phyloP scores from a whole-genome alignment of 192 early-diverging fungal genomes.

The Endogone sp. region DNA sequence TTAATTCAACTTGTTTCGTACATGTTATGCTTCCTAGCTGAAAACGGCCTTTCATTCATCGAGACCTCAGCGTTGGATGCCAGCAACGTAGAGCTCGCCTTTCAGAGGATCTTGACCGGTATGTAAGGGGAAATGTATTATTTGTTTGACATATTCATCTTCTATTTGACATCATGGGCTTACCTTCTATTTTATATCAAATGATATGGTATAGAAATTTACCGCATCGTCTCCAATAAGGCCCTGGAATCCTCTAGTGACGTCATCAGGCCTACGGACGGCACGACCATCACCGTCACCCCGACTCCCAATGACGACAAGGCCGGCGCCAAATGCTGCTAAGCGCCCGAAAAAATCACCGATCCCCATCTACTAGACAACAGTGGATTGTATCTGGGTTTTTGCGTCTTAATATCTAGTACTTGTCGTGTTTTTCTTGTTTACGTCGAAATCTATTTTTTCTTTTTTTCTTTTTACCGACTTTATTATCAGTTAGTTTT shows the following conservation, averaged over 20 bases:
- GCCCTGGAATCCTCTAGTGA: conserved; percentile 81
- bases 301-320: conserved; percentile 56
- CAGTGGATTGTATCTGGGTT: no score
- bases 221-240: conserved; percentile 96
- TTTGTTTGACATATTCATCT: no score
- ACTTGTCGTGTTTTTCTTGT: not conserved
- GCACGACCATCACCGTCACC: conserved; percentile 67
- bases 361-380: no score
- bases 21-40: conserved; percentile 45
- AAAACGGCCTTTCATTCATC: conserved; percentile 95
- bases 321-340: conserved; percentile 64
- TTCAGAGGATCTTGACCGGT: conserved; percentile 94
- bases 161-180: no score
- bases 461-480: not conserved
- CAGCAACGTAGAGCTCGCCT: conserved; percentile 94
- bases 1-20: not conserved
- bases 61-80: conserved; percentile 97
- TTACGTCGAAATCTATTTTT: not conserved
- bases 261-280: conserved; percentile 60
- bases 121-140: conserved; percentile 16
- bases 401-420: not conserved
- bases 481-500: not conserved
- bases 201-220: conserved; percentile 82
- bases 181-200: not conserved
- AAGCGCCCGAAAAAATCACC: no score